Percentiles rank a stretch among this genome's conserved stretches.
These are phyloP conservation scores for Penicillium steckii DNA, from an alignment of 495 filamentous ascomycete genomes.

Conservation along the genomic window DNA sequence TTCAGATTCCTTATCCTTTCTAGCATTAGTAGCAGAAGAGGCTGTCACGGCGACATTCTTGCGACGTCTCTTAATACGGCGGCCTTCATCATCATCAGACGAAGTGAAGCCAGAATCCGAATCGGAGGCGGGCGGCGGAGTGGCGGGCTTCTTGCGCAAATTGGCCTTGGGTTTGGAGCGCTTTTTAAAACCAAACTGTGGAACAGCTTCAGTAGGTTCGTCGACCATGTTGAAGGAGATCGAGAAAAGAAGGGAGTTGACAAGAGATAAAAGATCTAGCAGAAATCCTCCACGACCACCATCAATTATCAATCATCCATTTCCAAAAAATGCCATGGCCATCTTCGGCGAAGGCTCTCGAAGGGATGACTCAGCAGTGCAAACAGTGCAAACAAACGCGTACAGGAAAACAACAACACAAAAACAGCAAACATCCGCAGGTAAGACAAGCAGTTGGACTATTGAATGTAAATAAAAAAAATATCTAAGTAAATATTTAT, in stretches of 20 bases:
- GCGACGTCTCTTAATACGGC: conserved; percentile 72
- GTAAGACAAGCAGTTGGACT: too few relatives aligned
- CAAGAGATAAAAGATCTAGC: background rate
- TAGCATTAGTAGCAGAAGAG: conserved; percentile 44
- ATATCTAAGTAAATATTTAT: too few relatives aligned
- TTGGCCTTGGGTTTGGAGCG: conserved; percentile 75
- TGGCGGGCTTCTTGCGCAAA: conserved; percentile 78
- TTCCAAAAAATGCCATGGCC: background rate
- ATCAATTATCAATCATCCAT: background rate
- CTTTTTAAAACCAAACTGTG: conserved; percentile 72
- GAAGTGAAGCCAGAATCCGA: conserved; percentile 66
- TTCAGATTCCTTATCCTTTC: conserved; percentile 47
- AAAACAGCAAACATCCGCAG: background rate
- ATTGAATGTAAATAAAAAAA: background rate
- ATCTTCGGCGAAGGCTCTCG: conserved; percentile 7
- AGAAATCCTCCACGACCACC: background rate
- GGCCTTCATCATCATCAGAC: conserved; percentile 73
- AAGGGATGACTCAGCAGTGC: conserved; percentile 9
- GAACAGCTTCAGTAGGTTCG: conserved; percentile 14
- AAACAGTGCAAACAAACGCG: conserved; percentile 25
- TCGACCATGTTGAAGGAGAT: conserved; percentile 14
- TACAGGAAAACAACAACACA: conserved; percentile 13
- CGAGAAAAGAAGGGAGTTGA: background rate
- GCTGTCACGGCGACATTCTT: conserved; percentile 63
- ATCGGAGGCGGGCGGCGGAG: conserved; percentile 67